Evolutionary conservation across 768 basidiomycete species (phyloP).

Genomic region (Terana coerulea): DNA sequence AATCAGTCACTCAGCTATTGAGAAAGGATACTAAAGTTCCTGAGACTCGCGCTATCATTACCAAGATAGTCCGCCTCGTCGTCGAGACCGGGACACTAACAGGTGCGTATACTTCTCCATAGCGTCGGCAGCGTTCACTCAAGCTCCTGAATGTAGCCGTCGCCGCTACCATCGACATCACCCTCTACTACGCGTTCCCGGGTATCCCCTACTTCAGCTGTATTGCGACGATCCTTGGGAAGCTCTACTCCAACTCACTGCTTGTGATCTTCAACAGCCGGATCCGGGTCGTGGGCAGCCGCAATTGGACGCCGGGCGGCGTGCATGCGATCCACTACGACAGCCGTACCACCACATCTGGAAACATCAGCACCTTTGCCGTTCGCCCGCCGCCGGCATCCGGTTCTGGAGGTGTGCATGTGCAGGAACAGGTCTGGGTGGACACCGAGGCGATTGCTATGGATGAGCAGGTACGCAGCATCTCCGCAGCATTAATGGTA

Average conservation of each 20-base stretch:
- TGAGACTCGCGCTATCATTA: not conserved
- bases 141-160: not conserved
- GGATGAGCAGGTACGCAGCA: not conserved
- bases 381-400: no score
- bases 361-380: no score
- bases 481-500: no score
- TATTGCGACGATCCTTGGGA: not conserved
- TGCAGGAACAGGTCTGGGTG: not conserved
- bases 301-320: no score
- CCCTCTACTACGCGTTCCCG: not conserved
- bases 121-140: no score
- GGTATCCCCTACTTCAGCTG: not conserved
- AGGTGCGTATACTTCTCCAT: not conserved
- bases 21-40: not conserved
- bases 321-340: no score
- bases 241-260: constrained; percentile 9
- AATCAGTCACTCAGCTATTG: not conserved
- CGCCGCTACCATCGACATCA: not conserved
- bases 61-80: not conserved
- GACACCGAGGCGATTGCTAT: not conserved
- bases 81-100: constrained; percentile 8
- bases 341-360: no score
- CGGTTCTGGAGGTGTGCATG: constrained; percentile 2
- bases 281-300: not conserved
- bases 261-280: constrained; percentile 10